phyloP scores from a whole-genome alignment of 495 filamentous ascomycete genomes.

The Friedmanniomyces simplex region DNA sequence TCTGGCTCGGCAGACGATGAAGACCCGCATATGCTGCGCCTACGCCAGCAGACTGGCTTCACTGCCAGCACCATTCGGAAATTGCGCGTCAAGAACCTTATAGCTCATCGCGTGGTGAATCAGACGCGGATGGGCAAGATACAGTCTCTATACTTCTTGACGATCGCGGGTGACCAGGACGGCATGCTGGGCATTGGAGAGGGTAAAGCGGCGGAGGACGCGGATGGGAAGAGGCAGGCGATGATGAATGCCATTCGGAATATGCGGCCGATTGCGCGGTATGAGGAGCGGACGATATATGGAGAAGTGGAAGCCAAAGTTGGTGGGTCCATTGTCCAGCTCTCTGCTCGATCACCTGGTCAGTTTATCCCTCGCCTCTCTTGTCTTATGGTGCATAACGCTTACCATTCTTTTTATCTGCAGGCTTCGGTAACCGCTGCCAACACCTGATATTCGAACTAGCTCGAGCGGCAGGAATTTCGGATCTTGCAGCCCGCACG shows the following conservation, averaged over 20 bases:
- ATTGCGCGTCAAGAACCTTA: conserved; percentile 54
- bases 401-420: too few species aligned
- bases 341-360: conserved; percentile 83
- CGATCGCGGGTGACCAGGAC: conserved; percentile 72
- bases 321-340: conserved; percentile 52
- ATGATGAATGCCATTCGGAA: conserved; percentile 67
- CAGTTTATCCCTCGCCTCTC: conserved; percentile 24
- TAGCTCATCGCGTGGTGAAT: conserved; percentile 66
- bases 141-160: conserved; percentile 53
- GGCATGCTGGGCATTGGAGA: conserved; percentile 82
- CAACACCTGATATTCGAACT: conserved; percentile 90
- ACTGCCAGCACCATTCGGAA: conserved; percentile 42
- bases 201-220: conserved; percentile 67
- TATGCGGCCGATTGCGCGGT: conserved; percentile 76
- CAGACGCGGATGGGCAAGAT: conserved; percentile 96
- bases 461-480: conserved; percentile 68
- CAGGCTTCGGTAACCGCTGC: conserved; percentile 86
- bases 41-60: conserved; percentile 64
- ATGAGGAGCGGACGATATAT: conserved; percentile 84
- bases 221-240: conserved; percentile 55
- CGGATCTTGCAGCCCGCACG: conserved; percentile 72
- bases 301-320: conserved; percentile 78
- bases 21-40: conserved; percentile 42
- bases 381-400: too few species aligned
- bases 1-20: conserved; percentile 26